phyloP scores from a whole-genome alignment of 129 eudicot species.

The Apium graveolens region DNA sequence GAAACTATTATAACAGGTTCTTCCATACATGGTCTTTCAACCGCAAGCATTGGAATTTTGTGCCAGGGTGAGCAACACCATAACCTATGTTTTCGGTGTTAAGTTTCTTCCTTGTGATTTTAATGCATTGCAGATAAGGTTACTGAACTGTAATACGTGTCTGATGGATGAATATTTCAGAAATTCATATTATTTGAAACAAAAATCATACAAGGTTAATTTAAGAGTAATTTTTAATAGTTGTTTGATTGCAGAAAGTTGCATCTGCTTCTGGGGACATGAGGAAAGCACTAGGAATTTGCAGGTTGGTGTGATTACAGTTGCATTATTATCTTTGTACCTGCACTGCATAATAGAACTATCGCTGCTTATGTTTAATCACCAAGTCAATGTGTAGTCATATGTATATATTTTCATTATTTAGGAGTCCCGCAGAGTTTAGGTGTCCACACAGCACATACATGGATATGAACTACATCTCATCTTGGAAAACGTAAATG shows the following conservation, averaged over 20 bases:
- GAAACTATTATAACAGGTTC: conserved; percentile 46
- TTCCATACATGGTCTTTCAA: conserved; percentile 71
- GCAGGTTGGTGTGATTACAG: conserved; percentile 53
- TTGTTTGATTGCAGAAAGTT: conserved; percentile 63
- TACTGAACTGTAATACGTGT: background rate
- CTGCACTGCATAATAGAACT: background rate
- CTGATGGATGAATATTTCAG: conserved; percentile 5
- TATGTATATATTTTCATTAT: background rate
- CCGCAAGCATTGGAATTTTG: conserved; percentile 94
- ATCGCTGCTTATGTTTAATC: background rate
- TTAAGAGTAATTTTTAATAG: background rate
- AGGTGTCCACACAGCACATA: background rate
- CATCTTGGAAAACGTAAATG: background rate
- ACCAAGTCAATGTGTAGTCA: background rate
- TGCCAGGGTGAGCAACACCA: conserved; percentile 65
- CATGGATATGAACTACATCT: background rate
- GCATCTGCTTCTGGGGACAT: conserved; percentile 98
- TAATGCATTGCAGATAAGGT: background rate
- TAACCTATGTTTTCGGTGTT: background rate
- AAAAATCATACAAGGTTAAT: background rate
- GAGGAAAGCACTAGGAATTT: conserved; percentile 91
- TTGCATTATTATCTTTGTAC: background rate
- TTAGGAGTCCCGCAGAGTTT: background rate
- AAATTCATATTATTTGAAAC: background rate
- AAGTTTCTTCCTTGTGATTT: background rate